Conservation (phyloP, 257 asterid species). For the Schizonepeta tenuifolia region DNA sequence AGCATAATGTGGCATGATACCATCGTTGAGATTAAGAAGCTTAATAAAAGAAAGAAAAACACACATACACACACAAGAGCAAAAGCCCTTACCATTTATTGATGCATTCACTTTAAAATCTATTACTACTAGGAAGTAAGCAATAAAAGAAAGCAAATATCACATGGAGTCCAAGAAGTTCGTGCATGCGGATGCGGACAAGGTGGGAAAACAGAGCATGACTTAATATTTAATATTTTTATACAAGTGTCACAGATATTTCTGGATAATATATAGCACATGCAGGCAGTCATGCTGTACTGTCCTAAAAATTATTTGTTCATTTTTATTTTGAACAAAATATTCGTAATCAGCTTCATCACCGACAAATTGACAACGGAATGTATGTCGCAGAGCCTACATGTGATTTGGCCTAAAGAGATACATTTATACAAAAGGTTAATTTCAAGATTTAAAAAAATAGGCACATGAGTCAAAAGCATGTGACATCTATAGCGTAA, state of each 20-base stretch:
- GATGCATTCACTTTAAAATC: not conserved
- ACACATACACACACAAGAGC: not conserved
- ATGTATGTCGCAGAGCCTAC: conserved; percentile 39
- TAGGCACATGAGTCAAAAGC: conserved; percentile 35
- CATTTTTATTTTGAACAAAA: not conserved
- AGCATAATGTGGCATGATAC: not conserved
- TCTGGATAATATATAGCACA: conserved; percentile 5
- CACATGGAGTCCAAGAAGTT: not conserved
- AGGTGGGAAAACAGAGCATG: conserved; percentile 20
- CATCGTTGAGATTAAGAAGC: not conserved
- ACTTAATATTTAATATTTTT: not conserved
- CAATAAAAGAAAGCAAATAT: not conserved
- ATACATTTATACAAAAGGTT: conserved; percentile 26
- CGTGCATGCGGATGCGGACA: not conserved
- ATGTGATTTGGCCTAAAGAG: conserved; percentile 38
- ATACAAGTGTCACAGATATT: not conserved
- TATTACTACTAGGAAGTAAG: not conserved
- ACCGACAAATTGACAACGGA: conserved; percentile 32
- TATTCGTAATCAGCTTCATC: conserved; percentile 14
- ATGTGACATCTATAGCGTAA: conserved; percentile 43
- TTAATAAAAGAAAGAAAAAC: not conserved
- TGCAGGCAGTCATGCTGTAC: conserved; percentile 7
- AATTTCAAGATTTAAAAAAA: conserved; percentile 23
- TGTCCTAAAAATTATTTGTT: not conserved
- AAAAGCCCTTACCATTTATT: not conserved